Evolutionary conservation across 2,329 filamentous ascomycete species (phyloP).

Genomic region (Xylaria sp.): DNA sequence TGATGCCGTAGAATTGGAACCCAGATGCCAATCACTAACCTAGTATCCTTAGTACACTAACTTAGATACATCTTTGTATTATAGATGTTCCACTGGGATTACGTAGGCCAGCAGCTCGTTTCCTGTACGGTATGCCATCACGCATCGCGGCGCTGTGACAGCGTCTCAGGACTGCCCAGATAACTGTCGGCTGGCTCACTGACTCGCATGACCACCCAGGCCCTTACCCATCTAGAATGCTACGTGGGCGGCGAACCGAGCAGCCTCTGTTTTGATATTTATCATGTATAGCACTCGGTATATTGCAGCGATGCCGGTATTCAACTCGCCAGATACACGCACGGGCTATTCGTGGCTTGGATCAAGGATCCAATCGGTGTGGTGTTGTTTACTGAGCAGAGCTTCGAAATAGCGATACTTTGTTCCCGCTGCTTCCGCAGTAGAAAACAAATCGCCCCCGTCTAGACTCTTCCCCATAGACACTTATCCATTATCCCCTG

Average conservation of each 20-base stretch:
- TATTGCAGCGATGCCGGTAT: slow-evolving; percentile 10
- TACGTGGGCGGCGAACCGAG: slow-evolving; percentile 5
- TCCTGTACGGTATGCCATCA: not conserved
- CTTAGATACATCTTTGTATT: not conserved
- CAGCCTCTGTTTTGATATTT: slow-evolving; percentile 15
- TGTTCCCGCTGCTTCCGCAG: slow-evolving; percentile 29
- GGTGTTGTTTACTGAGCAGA: not conserved
- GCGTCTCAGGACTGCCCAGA: slow-evolving; percentile 19
- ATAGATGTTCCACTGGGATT: slow-evolving; percentile 17
- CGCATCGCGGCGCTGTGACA: not conserved
- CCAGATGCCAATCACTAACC: slow-evolving; percentile 9
- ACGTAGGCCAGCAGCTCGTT: not conserved
- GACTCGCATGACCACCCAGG: not conserved
- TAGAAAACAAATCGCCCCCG: slow-evolving; percentile 10
- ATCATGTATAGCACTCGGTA: slow-evolving; percentile 25
- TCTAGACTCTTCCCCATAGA: slow-evolving; percentile 18
- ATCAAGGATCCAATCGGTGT: not conserved
- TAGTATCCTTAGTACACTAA: not conserved
- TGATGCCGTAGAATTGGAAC: slow-evolving; percentile 25
- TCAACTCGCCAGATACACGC: slow-evolving; percentile 19
- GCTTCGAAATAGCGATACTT: not conserved
- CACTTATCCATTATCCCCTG: slow-evolving; percentile 2
- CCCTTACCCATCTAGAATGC: not conserved
- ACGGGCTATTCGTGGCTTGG: slow-evolving; percentile 15
- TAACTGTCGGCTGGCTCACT: slow-evolving; percentile 3